Evolutionary conservation across 495 filamentous ascomycete species (phyloP), one percentile per base, ranked within the genome.

Genomic region (Trypethelium eluteriae): DNA sequence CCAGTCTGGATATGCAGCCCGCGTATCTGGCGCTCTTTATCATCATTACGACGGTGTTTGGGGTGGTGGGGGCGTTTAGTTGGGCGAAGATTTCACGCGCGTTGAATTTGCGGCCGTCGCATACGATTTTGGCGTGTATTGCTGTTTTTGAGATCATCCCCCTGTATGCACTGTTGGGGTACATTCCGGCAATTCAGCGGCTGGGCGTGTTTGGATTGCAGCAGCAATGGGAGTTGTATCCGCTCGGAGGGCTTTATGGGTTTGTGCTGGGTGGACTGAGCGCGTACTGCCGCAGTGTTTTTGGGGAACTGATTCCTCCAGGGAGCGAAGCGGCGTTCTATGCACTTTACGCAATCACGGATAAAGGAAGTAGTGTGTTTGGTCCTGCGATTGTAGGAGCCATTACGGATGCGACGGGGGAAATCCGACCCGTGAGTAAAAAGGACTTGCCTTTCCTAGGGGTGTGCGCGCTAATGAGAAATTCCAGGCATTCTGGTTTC

Each of bases 211-310:
- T 93, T 41, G 94, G 94, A 3, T 82, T 98, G 36, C 93, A 96
- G 72, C 88, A 92, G 70, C 89, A 89, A 11, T 96, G 92, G 91
- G 94, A 98, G 74, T 96, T 98, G 92, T 98, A 94, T 74, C 90
- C 91, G 2, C 79, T 98, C 2, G 92, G 91, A 0, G 89, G 88
- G 5, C 83, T 98, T 57, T 98, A 97, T 72, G 94, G 94, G 2
- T 84, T 98, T 64, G 92, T 97, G 2, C 86, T 98, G 63, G 94
- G 93, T 16, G 94, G 94, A 0, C 78, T 98, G n/a, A 91, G 88
- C 46, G 90, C 89, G 25, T 96, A 98, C 75, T 98, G 94, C 71
- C 89, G 94, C 14, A 93, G 89, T 72, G 82, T 98, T 49, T 98
- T 88, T 73, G 93, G 92, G 34, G 91, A 97, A 74, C 81, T 98